Evolutionary conservation across 192 early-diverging fungal species (phyloP).

Genomic region (Coemansia sp.): DNA sequence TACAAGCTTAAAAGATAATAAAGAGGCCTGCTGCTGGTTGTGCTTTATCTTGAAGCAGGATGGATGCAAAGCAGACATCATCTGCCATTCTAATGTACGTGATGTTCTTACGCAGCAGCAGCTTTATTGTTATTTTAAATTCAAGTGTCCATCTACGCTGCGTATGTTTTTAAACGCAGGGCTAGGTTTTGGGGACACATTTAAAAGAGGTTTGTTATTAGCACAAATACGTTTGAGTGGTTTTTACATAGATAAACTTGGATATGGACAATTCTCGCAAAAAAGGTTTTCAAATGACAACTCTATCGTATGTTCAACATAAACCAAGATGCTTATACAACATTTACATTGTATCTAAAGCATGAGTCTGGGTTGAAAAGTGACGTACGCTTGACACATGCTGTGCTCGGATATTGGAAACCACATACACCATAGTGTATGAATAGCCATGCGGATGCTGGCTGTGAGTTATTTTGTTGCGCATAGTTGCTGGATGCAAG

Average conservation of each 20-base stretch:
- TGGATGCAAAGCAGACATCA: neutral
- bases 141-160: neutral
- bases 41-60: neutral
- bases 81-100: neutral
- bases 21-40: neutral
- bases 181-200: neutral
- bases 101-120: neutral
- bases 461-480: neutral
- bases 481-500: neutral
- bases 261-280: neutral
- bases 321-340: neutral
- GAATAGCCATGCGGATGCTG: neutral
- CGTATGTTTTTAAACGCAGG: neutral
- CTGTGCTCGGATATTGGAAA: slow-evolving; percentile 1
- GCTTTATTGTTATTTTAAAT: neutral
- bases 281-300: neutral
- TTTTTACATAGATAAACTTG: neutral
- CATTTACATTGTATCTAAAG: neutral
- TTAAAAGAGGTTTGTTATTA: neutral
- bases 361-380: neutral
- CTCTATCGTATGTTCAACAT: neutral
- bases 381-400: neutral
- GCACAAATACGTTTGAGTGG: neutral
- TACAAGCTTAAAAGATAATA: neutral
- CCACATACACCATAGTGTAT: neutral